Conservation (phyloP, 2,329 filamentous ascomycete species). For the Macroventuria anomochaeta region DNA sequence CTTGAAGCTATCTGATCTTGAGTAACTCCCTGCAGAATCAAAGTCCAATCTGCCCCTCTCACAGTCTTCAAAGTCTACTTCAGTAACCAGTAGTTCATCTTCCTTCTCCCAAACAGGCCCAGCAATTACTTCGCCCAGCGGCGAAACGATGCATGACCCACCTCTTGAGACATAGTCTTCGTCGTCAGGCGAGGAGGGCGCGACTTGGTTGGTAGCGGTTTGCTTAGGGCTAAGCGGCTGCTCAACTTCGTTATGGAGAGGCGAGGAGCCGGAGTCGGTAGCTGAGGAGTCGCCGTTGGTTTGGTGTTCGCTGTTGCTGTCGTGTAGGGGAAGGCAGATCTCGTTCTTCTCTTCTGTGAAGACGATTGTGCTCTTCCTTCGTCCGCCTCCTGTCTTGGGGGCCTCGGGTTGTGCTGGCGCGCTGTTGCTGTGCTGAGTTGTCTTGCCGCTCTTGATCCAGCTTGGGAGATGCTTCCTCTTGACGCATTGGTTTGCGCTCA, state of each 20-base stretch:
- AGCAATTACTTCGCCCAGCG: conserved; percentile 77
- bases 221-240: conserved; percentile 27
- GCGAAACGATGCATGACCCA: conserved; percentile 82
- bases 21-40: conserved; percentile 86
- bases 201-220: conserved; percentile 14
- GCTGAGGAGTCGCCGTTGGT: conserved; percentile 30
- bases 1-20: conserved; percentile 71
- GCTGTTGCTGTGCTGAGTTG: not conserved
- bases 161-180: conserved; percentile 71
- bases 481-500: conserved; percentile 85
- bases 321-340: conserved; percentile 52
- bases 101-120: conserved; percentile 84
- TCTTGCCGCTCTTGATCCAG: conserved; percentile 57
- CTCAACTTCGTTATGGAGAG: conserved; percentile 17
- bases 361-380: conserved; percentile 51
- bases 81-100: conserved; percentile 69
- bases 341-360: conserved; percentile 53
- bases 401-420: conserved; percentile 1
- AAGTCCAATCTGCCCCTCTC: conserved; percentile 80
- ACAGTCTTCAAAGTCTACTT: conserved; percentile 89
- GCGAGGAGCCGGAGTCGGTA: conserved; percentile 30
- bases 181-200: conserved; percentile 17
- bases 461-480: conserved; percentile 62
- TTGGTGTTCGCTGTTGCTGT: conserved; percentile 14
- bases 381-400: conserved; percentile 15